Conservation (phyloP, 1,284 basidiomycete genomes). For the Tausonia pullulans region DNA sequence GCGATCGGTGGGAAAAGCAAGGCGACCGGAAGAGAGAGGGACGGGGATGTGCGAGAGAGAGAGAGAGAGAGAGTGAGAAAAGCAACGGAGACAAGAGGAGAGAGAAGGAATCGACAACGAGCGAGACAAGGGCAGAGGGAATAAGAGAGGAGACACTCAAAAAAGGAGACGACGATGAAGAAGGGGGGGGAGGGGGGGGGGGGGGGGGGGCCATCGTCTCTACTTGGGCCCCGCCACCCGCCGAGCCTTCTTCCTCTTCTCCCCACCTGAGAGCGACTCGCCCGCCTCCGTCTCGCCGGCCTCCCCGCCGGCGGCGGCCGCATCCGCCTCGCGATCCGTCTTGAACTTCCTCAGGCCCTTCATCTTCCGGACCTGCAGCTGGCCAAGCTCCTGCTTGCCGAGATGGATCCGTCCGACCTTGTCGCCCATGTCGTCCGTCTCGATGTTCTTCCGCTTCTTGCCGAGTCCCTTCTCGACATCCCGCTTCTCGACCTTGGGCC, state of each 20-base stretch:
- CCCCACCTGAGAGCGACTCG: background rate
- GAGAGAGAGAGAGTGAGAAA: no score
- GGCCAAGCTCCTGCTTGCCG: slow-evolving; percentile 74
- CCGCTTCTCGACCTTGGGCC: slow-evolving; percentile 75
- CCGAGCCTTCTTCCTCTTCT: background rate
- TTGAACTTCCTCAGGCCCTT: slow-evolving; percentile 30
- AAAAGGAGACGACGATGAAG: background rate
- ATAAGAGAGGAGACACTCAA: background rate
- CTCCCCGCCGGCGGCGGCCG: slow-evolving; percentile 18
- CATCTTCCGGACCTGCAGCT: slow-evolving; percentile 53
- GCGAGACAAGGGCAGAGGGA: background rate
- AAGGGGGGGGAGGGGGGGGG: background rate
- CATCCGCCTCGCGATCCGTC: slow-evolving; percentile 13
- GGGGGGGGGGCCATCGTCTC: background rate
- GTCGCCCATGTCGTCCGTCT: slow-evolving; percentile 98
- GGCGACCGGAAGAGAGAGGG: background rate
- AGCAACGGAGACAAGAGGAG: background rate
- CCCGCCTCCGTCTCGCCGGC: slow-evolving; percentile 12
- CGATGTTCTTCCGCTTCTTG: slow-evolving; percentile 86
- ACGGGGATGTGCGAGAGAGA: background rate
- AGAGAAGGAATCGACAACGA: background rate
- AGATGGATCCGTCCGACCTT: slow-evolving; percentile 82
- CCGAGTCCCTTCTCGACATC: slow-evolving; percentile 77
- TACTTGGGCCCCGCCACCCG: background rate
- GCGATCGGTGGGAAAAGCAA: background rate